Evolutionary conservation across 345 rosid species (phyloP).

Genomic region (Linum tenue): DNA sequence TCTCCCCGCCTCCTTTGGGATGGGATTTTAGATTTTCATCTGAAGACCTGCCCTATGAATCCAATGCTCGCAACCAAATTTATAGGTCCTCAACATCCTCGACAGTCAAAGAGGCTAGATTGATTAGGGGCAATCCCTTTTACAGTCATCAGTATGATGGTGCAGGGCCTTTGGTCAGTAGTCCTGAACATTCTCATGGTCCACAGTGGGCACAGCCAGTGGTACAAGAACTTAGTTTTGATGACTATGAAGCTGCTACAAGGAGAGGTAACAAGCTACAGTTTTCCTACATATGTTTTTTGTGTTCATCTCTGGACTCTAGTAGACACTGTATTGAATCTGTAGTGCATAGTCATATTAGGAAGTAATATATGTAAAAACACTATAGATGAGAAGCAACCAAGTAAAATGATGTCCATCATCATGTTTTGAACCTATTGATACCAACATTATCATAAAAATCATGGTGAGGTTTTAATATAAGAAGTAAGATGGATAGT

Average conservation of each 20-base stretch:
- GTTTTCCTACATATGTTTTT: neutral
- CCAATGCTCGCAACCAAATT: constrained; percentile 19
- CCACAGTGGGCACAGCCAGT: constrained; percentile 52
- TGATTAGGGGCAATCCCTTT: constrained; percentile 28
- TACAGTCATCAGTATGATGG: constrained; percentile 31
- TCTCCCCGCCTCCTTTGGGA: constrained; percentile 48
- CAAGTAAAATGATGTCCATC: neutral
- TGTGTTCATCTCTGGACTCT: no score
- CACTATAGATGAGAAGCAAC: no score
- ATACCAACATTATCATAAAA: neutral
- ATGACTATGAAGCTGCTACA: constrained; percentile 30
- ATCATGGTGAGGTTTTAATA: neutral
- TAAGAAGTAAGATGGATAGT: no score
- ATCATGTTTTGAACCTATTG: neutral
- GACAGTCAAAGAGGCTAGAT: constrained; percentile 41
- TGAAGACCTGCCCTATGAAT: constrained; percentile 34
- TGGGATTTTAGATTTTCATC: constrained; percentile 41
- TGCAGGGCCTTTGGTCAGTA: constrained; percentile 27
- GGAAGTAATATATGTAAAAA: no score
- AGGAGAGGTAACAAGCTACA: constrained; percentile 32
- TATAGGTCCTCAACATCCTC: constrained; percentile 56
- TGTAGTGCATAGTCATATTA: no score
- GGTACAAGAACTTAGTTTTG: constrained; percentile 35
- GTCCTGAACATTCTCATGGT: constrained; percentile 38
- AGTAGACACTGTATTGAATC: neutral